Conservation (phyloP, 2,329 filamentous ascomycete genomes). For the Fusarium burgessii region DNA sequence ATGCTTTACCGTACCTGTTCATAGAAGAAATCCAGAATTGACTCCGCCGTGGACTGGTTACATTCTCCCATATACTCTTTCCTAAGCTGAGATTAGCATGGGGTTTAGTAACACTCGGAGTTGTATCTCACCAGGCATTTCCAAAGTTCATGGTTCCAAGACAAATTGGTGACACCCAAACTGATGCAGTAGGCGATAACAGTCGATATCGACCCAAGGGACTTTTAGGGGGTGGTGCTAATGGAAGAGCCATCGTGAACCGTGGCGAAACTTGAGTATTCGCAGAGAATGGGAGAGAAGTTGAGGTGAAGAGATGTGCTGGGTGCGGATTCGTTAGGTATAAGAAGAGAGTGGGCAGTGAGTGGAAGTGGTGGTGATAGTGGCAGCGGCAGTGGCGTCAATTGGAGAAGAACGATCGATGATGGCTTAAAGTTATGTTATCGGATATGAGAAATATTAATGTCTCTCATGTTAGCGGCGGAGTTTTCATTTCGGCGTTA, state of each 20-base stretch:
- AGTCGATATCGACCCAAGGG: conserved; percentile 74
- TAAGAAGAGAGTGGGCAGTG: background rate
- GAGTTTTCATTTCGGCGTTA: background rate
- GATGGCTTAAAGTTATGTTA: background rate
- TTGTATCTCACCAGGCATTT: conserved; percentile 58
- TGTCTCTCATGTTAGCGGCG: background rate
- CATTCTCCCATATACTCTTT: conserved; percentile 71
- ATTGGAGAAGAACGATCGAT: background rate
- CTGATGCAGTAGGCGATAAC: conserved; percentile 72
- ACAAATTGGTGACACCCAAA: conserved; percentile 75
- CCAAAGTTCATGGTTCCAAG: conserved; percentile 76
- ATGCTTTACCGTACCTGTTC: conserved; percentile 57
- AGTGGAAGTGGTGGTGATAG: background rate
- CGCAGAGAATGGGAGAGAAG: background rate
- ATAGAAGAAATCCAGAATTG: conserved; percentile 75
- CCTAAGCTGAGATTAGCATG: conserved; percentile 50
- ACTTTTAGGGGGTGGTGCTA: conserved; percentile 65
- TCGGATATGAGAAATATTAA: background rate
- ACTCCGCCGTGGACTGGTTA: conserved; percentile 70
- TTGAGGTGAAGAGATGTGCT: background rate
- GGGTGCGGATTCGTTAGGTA: background rate
- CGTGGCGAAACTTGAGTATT: background rate
- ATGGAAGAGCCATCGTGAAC: conserved; percentile 46
- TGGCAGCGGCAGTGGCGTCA: background rate
- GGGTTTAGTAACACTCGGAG: fast-evolving